Conservation (phyloP, 805 yeast genomes). For the Nakazawaea anatomiae region DNA sequence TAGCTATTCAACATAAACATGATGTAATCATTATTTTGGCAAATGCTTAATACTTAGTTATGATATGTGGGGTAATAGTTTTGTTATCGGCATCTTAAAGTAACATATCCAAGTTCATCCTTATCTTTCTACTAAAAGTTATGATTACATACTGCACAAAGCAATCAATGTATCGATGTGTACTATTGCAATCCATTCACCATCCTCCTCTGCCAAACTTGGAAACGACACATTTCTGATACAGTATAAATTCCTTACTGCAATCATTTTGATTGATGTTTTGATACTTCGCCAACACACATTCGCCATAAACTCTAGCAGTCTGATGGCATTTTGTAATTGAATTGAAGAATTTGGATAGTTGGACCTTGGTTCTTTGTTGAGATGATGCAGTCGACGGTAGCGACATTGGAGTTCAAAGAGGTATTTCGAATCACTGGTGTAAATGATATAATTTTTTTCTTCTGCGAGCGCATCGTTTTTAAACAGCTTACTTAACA, state of each 20-base stretch:
- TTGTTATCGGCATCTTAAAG: too few relatives aligned
- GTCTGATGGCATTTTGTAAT: slow-evolving; percentile 1
- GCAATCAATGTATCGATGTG: not conserved
- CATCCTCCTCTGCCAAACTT: slow-evolving; percentile 26
- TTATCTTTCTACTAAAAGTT: too few relatives aligned
- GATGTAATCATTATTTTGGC: too few relatives aligned
- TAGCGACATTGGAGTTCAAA: too few relatives aligned
- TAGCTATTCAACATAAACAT: too few relatives aligned
- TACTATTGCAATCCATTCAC: not conserved
- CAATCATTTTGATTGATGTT: slow-evolving; percentile 49
- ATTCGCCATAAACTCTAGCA: slow-evolving; percentile 42
- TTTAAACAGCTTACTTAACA: too few relatives aligned
- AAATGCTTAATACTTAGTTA: too few relatives aligned
- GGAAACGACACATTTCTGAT: slow-evolving; percentile 43
- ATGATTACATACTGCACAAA: not conserved
- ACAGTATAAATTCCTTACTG: slow-evolving; percentile 39
- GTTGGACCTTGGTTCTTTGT: not conserved
- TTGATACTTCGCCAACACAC: slow-evolving; percentile 44
- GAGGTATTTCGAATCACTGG: too few relatives aligned
- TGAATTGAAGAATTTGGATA: slow-evolving; percentile 5
- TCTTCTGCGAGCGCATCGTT: too few relatives aligned
- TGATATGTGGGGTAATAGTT: too few relatives aligned
- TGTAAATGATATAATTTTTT: too few relatives aligned
- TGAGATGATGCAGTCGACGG: not conserved
- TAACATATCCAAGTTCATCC: too few relatives aligned